These are phyloP conservation scores for Oryza coarctata DNA, from an alignment of 176 grass and related monocot species.

Conservation along the genomic window DNA sequence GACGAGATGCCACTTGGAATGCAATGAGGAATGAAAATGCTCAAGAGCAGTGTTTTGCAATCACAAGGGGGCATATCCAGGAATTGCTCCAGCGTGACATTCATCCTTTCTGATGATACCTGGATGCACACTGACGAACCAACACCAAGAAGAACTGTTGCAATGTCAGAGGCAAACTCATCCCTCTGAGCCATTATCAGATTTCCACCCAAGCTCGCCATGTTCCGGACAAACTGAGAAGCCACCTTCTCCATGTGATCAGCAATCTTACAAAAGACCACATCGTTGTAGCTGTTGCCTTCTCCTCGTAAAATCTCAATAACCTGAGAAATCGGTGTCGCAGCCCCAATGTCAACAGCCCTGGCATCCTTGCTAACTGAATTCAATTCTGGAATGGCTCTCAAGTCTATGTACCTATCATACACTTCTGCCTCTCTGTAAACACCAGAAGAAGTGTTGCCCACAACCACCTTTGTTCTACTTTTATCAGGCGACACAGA, in stretches of 20 bases:
- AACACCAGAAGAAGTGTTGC: constrained; percentile 82
- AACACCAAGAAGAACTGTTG: constrained; percentile 78
- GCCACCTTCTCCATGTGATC: constrained; percentile 93
- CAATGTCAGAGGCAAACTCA: constrained; percentile 73
- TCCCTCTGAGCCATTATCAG: constrained; percentile 79
- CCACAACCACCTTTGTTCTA: constrained; percentile 65
- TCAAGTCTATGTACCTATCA: constrained; percentile 76
- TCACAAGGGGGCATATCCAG: constrained; percentile 73
- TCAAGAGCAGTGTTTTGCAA: constrained; percentile 60
- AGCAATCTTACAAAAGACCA: constrained; percentile 71
- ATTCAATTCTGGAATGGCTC: constrained; percentile 61
- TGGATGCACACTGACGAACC: constrained; percentile 59
- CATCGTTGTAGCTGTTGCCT: constrained; percentile 30
- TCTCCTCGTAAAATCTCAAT: constrained; percentile 64
- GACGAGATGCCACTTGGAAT: constrained; percentile 13
- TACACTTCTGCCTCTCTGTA: constrained; percentile 73
- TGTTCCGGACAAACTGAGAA: constrained; percentile 80
- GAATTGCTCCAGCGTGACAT: constrained; percentile 63
- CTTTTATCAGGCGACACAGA: constrained; percentile 25
- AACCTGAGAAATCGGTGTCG: constrained; percentile 51
- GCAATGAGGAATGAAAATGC: constrained; percentile 64
- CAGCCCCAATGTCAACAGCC: constrained; percentile 71
- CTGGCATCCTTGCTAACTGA: constrained; percentile 41
- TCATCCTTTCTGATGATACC: constrained; percentile 48
- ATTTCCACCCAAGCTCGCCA: constrained; percentile 87